Base-by-base conservation (phyloP, 345 rosid species). In the Eucalyptus sp. region DNA sequence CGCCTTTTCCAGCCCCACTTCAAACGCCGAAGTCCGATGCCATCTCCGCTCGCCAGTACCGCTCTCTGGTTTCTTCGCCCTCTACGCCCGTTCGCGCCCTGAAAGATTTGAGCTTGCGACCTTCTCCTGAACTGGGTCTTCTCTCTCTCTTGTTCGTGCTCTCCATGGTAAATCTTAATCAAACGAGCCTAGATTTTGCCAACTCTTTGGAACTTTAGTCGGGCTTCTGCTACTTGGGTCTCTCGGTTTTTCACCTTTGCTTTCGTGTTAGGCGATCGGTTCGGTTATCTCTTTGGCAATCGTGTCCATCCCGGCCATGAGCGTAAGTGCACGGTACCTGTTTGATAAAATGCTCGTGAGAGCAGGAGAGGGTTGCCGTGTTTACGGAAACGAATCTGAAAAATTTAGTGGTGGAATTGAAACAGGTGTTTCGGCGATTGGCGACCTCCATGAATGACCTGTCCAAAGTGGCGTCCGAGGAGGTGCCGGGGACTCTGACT, bases 401-500 rank as follows among this genome's bases (percentile, higher is more conserved):
- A 11, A 46, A 37, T 48, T 10, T 4, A 13, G 27, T 86, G 50
- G 46, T 79, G 33, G 76, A 1, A 64, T 60, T 49, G 50, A n/a
- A 86, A 7, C 90, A 93, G 92, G 91, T 91, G 33, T 92, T 92
- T 58, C 87, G 88, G 86, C 91, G 88, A 87, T 49, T 93, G 88
- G 92, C 49, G 29, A 84, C 27, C 60, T 92, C 93, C 31, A 79
- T 86, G 60, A 66, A 80, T 3, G 89, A 89, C 60, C 62, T 92
- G 90, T 90, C 89, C 49, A 86, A 60, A 87, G 88, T 88, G 62
- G 92, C 88, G 62, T 88, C 91, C 16, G 81, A 90, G 84, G 93
- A 93, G 89, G 89, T 91, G 12, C 91, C 94, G 13, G 94, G 93
- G 50, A 91, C 92, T 54, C 86, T 93, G 90, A 89, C 88, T 86